Evolutionary conservation across 805 yeast species (phyloP), one percentile per base, ranked within the genome.

Genomic region (Pichia nanzhaoensis): DNA sequence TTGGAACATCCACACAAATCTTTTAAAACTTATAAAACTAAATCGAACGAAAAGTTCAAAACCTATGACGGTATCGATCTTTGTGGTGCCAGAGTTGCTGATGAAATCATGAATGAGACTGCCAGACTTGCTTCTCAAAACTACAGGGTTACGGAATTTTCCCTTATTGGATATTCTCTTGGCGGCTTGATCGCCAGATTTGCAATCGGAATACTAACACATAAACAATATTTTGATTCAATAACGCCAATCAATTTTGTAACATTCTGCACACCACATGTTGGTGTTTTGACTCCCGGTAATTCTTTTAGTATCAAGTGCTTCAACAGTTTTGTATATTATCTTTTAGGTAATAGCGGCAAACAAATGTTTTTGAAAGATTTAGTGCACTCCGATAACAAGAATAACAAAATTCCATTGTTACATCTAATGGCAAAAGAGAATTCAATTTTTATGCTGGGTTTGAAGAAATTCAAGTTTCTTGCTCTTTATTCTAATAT

Each of bases 21-120:
- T 1, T 59, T 73, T 3, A 14, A 2, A 9, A 71, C 77, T 19
- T 74, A 78, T 54, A 68, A 73, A 37, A 71, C 87, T 0, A 72
- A 71, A 27, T 69, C 82, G 17, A 84, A 82, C 56, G 73, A 77
- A 45, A 91, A 90, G 6, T 84, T 78, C 58, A 75, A 76, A 56
- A 88, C 95, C 2, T 82, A 86, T 54, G 96, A 88, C 57, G 96
- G 96, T 2, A 78, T 87, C 19, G 95, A 87, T 52, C 78, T 86
- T 22, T 86, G 93, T 57, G 95, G 95, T 1, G 69, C 78, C 41
- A 68, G 95, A 19, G 82, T 85, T 7, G 79, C 84, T 1, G 73
- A 73, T 43, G 95, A 88, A 61, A 79, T 88, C 40, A 59, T 67
- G 17, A 52, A 49, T 1, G 69, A 70, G 54, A 64, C 77, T 17